Base-by-base conservation (phyloP, 768 basidiomycete genomes). In the Boletus pseudo-olivaceus region DNA sequence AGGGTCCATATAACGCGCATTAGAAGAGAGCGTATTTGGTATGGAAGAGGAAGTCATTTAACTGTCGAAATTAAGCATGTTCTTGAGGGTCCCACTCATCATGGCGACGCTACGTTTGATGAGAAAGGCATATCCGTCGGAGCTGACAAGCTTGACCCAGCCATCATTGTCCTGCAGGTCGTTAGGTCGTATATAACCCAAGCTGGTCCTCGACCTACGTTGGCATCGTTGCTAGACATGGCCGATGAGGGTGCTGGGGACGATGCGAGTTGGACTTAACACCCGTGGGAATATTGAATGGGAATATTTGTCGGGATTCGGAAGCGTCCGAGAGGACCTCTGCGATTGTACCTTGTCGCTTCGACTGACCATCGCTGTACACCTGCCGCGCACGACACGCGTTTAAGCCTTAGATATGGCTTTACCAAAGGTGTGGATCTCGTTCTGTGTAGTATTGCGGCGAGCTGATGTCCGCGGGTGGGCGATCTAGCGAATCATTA, bases 121-220 rank as follows among this genome's bases (percentile, higher is more conserved):
- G 52, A 96, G 79, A 69, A 87, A 96, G 1, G 85, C 81, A 68
- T 84, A 92, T 0, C 91, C 91, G 59, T 96, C 93, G 2, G 76
- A 77, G 68, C 87, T 90, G 39, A 80, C 80, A 10, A 93, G 76
- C 35, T 87, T 80, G 32, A 93, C 83, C 90, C 90, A 94, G 52
- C 83, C 83, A 10, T 76, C 72, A 7, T 58, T 57, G 6, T 62
- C 58, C 56, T 70, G 53, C 15, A 34, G 3, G 38, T 19, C 15
- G 38, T 59, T 2, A 55, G 55, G 20, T 4, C 1, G 19, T 2
- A 11, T 2, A 11, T 4, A 4, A 7, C 11, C 20, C 6, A 17
- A 27, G 33, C 11, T 8, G 30, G 3, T n/a, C 15, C 12, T 7
- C 3, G 37, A 54, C 68, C 33, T 60, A 68, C 68, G 38, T 56